Percentiles rank a stretch among this genome's conserved stretches.
Conservation (phyloP, 345 rosid species). For the Pelargonium nanum region DNA sequence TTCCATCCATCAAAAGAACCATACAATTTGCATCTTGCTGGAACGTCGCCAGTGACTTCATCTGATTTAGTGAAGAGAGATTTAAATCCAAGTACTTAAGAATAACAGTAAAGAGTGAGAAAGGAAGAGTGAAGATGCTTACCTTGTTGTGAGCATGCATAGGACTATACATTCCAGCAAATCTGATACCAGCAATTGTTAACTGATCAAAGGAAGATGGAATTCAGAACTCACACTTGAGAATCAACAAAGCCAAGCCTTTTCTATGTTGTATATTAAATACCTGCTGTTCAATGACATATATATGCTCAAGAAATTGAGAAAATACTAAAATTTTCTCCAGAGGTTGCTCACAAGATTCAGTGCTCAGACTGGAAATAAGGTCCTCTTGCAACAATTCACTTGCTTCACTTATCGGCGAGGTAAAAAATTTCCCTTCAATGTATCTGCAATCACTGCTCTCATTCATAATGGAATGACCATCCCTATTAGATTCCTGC, state of each 20-base stretch:
- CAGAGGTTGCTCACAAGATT: slow-evolving; percentile 19
- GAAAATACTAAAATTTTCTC: slow-evolving; percentile 88
- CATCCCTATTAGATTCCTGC: slow-evolving; percentile 35
- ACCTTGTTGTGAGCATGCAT: slow-evolving; percentile 80
- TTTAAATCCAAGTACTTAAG: background rate
- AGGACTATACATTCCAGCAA: slow-evolving; percentile 75
- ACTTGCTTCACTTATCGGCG: slow-evolving; percentile 12
- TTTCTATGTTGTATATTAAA: slow-evolving; percentile 4
- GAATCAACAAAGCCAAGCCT: background rate
- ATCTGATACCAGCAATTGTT: slow-evolving; percentile 65
- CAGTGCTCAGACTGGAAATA: slow-evolving; percentile 16
- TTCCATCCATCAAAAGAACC: slow-evolving; percentile 96
- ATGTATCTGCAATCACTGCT: slow-evolving; percentile 15
- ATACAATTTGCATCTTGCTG: slow-evolving; percentile 55
- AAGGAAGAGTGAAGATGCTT: slow-evolving; percentile 5
- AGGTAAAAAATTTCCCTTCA: slow-evolving; percentile 15
- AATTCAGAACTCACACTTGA: background rate
- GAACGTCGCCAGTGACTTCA: slow-evolving; percentile 61
- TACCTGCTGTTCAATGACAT: slow-evolving; percentile 88
- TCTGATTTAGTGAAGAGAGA: slow-evolving; percentile 28
- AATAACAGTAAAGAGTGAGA: background rate
- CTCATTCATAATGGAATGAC: slow-evolving; percentile 15
- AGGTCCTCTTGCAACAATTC: slow-evolving; percentile 14
- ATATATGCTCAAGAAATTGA: slow-evolving; percentile 91
- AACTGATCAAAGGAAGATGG: slow-evolving; percentile 30